Percentiles rank a stretch among this genome's conserved stretches.
Conservation (phyloP, 1,284 basidiomycete species). For the Ganoderma leucocontextum region DNA sequence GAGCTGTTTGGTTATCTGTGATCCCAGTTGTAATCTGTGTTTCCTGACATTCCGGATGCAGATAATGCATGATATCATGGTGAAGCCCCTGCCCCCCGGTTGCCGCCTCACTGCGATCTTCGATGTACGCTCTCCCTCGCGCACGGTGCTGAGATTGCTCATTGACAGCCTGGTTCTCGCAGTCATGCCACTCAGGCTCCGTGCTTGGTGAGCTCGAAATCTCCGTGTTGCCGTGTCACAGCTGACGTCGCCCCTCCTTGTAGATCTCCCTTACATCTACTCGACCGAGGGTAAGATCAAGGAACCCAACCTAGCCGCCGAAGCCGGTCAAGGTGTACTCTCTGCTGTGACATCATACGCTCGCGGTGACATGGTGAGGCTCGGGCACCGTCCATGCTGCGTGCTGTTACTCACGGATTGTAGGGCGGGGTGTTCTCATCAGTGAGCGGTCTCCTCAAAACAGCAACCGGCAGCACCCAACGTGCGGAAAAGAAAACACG, state of each 20-base stretch:
- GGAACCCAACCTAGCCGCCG: conserved; percentile 85
- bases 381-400: not conserved
- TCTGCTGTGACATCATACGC: conserved; percentile 77
- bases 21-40: not conserved
- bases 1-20: conserved; percentile 39
- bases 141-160: conserved; percentile 42
- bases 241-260: not conserved
- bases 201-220: conserved; percentile 44
- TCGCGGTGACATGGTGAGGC: conserved; percentile 68
- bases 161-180: conserved; percentile 9
- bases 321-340: conserved; percentile 80
- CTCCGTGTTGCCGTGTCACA: conserved; percentile 1
- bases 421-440: conserved; percentile 67
- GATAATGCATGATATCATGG: conserved; percentile 79
- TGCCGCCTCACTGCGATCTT: conserved; percentile 91
- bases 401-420: not conserved
- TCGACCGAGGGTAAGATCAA: conserved; percentile 94
- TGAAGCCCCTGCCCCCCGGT: conserved; percentile 79
- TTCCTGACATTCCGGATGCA: conserved; percentile 37
- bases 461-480: conserved; percentile 51
- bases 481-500: conserved; percentile 64
- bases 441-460: conserved; percentile 50
- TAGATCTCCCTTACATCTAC: conserved; percentile 63
- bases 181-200: conserved; percentile 59
- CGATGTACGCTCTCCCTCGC: conserved; percentile 60